Percentiles rank a stretch among this genome's conserved stretches.
Conservation (phyloP, 2,329 filamentous ascomycete species). For the Fusarium torulosum region DNA sequence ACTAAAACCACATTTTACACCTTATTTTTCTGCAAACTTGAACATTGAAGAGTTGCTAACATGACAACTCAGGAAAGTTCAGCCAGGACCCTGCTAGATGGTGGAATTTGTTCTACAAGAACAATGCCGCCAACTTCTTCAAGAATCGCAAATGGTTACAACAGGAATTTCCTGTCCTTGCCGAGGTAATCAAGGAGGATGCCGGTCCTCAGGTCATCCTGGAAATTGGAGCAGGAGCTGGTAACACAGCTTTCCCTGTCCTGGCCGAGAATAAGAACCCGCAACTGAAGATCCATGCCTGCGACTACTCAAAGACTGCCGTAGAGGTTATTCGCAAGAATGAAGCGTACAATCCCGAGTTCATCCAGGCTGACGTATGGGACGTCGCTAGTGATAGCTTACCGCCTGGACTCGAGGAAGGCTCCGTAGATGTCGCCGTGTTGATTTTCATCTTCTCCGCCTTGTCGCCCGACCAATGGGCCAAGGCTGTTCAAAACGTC, state of each 20-base stretch:
- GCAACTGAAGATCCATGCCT: conserved; percentile 86
- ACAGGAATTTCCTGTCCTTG: conserved; percentile 94
- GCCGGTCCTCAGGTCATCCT: conserved; percentile 79
- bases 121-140: conserved; percentile 98
- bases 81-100: conserved; percentile 92
- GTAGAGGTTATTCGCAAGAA: conserved; percentile 91
- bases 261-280: conserved; percentile 86
- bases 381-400: conserved; percentile 81
- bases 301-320: conserved; percentile 95
- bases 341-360: conserved; percentile 77
- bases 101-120: conserved; percentile 99
- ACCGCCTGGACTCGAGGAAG: conserved; percentile 80
- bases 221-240: conserved; percentile 94
- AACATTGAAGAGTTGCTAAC: conserved; percentile 55
- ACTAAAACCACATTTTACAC: conserved; percentile 49
- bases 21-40: conserved; percentile 34
- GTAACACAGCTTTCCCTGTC: conserved; percentile 96
- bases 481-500: conserved; percentile 83
- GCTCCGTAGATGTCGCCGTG: conserved; percentile 89
- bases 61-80: conserved; percentile 73
- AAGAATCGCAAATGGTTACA: conserved; percentile 98
- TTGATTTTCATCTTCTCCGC: conserved; percentile 99
- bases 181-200: conserved; percentile 76
- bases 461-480: conserved; percentile 86
- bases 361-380: conserved; percentile 94